Percentiles rank a stretch among this genome's conserved stretches.
These are phyloP conservation scores for Hirsutella thompsonii DNA, from an alignment of 2,329 filamentous ascomycete genomes.

Conservation along the genomic window DNA sequence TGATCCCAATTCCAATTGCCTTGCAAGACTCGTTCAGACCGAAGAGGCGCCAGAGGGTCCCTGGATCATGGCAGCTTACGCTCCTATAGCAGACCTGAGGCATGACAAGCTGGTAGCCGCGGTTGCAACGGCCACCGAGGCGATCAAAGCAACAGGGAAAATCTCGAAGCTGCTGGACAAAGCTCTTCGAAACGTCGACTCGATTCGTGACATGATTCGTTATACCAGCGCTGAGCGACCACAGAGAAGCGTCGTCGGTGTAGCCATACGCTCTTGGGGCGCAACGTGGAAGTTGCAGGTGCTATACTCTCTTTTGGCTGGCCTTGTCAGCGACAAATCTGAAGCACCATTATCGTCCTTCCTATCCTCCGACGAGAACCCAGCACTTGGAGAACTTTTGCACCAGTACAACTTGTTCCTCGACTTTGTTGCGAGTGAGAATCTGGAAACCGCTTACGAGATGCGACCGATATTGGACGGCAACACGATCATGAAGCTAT, in stretches of 20 bases:
- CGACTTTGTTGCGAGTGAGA: neutral
- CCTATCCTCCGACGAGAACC: neutral
- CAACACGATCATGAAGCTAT: neutral
- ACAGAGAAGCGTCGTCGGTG: neutral
- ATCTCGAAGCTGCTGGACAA: neutral
- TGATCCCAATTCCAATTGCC: neutral
- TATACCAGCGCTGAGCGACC: neutral
- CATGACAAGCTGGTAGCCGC: neutral
- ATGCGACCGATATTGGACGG: neutral
- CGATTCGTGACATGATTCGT: neutral
- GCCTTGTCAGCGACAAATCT: neutral
- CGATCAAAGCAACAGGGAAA: neutral
- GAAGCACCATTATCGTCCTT: neutral
- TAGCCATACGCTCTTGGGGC: neutral
- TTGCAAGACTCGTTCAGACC: neutral
- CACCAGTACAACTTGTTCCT: neutral
- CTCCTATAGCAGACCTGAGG: neutral
- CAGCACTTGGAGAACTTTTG: neutral
- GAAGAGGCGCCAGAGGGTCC: neutral
- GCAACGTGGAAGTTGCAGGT: neutral
- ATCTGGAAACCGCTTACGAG: neutral
- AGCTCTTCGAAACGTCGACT: neutral
- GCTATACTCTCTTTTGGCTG: neutral
- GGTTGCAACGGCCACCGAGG: neutral
- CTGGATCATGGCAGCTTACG: neutral